Evolutionary conservation across 2,329 filamentous ascomycete species (phyloP), one percentile per base, ranked within the genome.

Genomic region (Thielaviopsis ethacetica): DNA sequence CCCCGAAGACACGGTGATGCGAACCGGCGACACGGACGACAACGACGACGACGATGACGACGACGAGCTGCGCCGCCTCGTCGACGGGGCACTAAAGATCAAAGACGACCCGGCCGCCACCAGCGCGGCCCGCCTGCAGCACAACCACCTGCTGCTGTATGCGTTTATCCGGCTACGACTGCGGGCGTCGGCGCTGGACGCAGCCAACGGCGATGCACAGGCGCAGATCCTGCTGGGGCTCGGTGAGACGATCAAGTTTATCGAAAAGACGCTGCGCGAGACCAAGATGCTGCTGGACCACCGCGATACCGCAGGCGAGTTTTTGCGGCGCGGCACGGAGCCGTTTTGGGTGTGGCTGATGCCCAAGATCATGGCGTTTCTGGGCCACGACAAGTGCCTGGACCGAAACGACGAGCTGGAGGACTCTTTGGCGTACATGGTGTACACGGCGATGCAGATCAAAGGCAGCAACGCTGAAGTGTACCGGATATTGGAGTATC

Each of bases 91-190:
- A 38, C 76, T 82, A 64, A 70, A 71, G 22, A 73, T 79, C 62
- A 80, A 79, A 59, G 74, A 78, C 62, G 66, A 77, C 12, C 77
- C 73, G 47, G 70, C 68, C 0, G 66, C 75, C 26, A 78, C 80
- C 13, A 67, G 75, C 1, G 80, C 84, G 62, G 82, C 86, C 52
- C 83, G 86, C 63, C 71, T 86, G 52, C 79, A 84, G 56, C 84
- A 94, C 68, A 91, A 94, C 65, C 85, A 90, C 65, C 86, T 90
- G 71, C 79, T 96, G 55, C 84, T 95, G 57, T 90, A 87, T 66
- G 86, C 95, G 62, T 86, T 93, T 65, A 78, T 85, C 55, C 84
- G 87, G 67, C 86, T 88, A 60, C 86, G 89, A 22, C 75, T 96
- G 13, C 86, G 90, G 64, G 77, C 77, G 52, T 75, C 87, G 53